Base-by-base conservation (phyloP, 2,329 filamentous ascomycete genomes). In the Hymenoscyphus occultus region DNA sequence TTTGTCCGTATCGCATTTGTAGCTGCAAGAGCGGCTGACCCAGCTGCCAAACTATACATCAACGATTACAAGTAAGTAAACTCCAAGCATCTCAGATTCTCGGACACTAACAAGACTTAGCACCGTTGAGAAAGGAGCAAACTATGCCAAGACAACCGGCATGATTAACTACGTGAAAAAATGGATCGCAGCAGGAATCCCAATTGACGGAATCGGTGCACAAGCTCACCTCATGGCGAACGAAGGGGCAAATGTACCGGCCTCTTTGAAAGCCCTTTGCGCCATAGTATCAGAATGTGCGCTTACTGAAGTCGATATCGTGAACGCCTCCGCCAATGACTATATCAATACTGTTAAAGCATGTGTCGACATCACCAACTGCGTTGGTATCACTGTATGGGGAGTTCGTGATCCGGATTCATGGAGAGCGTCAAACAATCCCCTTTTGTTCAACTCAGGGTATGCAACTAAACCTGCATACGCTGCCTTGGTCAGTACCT, bases 1-100 rank as follows among this genome's bases (percentile, higher is more conserved):
- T 91, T 88, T 72, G 85, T 92, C 63, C 79, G 80, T 28, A 87
- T 89, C 71, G 88, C 89, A 56, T 92, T 91, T 78, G 80, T 84
- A 63, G 84, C 89, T 14, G 89, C 89, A 28, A 83, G 84, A 59
- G 80, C 80, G 12, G 88, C 86, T 13, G 89, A 91, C 74, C 87
- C 89, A 2, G 70, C 76, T 64, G 87, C 86, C 3, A 88, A 87
- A 77, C 81, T 91, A 57, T 92, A 90, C 80, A 89, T 91, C 79
- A 92, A 91, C 77, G 88, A 91, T 76, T 84, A 82, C 77, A 89
- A 89, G 67, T 68, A 67, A 13, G 54, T 61, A 6, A 22, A 35
- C 3, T 59, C 19, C 40, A 13, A 45, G 1, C 42, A 28, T 63
- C 19, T 42, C 28, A 16, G 28, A n/a, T 5, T 32, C 22, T 22